Percentiles rank a stretch among this genome's conserved stretches.
These are phyloP conservation scores for Friedmanniomyces simplex DNA, from an alignment of 495 filamentous ascomycete genomes.

Conservation along the genomic window DNA sequence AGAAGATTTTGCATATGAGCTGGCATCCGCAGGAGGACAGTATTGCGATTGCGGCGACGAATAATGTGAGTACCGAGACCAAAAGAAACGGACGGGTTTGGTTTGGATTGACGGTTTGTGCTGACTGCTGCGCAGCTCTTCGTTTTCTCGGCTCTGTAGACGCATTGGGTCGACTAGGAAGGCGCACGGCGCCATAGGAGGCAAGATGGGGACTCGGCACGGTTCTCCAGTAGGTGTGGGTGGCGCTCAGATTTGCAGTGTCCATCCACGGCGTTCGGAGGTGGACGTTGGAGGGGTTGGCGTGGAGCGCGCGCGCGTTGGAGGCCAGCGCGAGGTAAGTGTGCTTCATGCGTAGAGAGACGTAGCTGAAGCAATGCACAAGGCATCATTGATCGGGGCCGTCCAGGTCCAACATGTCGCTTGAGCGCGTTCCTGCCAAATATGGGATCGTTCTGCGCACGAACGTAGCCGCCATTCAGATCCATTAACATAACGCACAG, in stretches of 20 bases:
- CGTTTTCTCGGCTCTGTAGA: constrained; percentile 93
- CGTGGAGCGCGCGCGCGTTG: not conserved
- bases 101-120: not conserved
- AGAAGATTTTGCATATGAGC: constrained; percentile 99
- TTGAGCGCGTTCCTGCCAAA: too few relatives aligned
- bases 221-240: not conserved
- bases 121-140: constrained; percentile 54
- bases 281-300: not conserved
- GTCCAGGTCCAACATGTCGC: too few relatives aligned
- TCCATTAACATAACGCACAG: too few relatives aligned
- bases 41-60: constrained; percentile 97
- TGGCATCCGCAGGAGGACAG: constrained; percentile 99
- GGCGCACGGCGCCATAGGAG: not conserved
- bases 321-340: not conserved
- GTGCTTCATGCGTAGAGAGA: not conserved
- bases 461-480: too few relatives aligned
- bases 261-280: not conserved
- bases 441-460: too few relatives aligned
- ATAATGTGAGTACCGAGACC: constrained; percentile 85
- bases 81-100: too few relatives aligned
- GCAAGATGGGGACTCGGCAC: not conserved
- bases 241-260: not conserved
- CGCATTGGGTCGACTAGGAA: not conserved
- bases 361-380: not conserved
- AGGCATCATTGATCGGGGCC: too few relatives aligned